Evolutionary conservation across 805 yeast genomes (phyloP).

Genomic region (Cyberlindnera xylosilytica): DNA sequence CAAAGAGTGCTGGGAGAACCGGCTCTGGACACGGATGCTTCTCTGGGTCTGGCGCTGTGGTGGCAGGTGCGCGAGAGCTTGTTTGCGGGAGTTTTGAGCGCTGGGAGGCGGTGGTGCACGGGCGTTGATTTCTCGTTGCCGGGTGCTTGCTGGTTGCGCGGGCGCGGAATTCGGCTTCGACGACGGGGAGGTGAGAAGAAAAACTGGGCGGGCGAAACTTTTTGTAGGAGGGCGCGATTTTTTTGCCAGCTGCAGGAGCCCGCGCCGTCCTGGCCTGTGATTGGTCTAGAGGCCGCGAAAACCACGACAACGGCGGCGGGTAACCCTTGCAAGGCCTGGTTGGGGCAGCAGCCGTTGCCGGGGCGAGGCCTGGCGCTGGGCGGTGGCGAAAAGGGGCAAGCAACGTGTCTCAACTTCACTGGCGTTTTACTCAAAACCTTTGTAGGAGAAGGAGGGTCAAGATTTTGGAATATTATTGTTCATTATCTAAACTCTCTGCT

Average conservation of each 20-base stretch:
- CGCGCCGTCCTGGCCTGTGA: conserved; percentile 1
- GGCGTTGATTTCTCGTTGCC: conserved; percentile 6
- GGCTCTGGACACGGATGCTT: too few species aligned
- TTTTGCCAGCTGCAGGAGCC: not conserved
- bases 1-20: too few species aligned
- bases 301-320: conserved; percentile 13
- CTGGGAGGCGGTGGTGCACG: conserved; percentile 3
- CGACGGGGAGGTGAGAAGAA: conserved; percentile 1
- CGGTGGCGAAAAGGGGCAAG: not conserved
- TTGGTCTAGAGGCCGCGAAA: conserved; percentile 7
- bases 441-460: not conserved
- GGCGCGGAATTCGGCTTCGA: conserved; percentile 4
- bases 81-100: not conserved
- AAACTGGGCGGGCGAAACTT: conserved; percentile 5
- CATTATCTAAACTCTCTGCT: too few species aligned
- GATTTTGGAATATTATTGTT: not conserved
- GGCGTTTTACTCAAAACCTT: not conserved
- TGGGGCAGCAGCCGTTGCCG: conserved; percentile 9
- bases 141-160: conserved; percentile 5
- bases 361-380: conserved; percentile 6
- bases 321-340: conserved; percentile 6
- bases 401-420: not conserved
- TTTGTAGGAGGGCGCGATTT: conserved; percentile 10
- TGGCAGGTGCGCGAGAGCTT: not conserved
- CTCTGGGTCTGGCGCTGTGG: too few species aligned